Evolutionary conservation across 2,329 filamentous ascomycete species (phyloP).

Genomic region (Calonectria pseudoreteaudii): DNA sequence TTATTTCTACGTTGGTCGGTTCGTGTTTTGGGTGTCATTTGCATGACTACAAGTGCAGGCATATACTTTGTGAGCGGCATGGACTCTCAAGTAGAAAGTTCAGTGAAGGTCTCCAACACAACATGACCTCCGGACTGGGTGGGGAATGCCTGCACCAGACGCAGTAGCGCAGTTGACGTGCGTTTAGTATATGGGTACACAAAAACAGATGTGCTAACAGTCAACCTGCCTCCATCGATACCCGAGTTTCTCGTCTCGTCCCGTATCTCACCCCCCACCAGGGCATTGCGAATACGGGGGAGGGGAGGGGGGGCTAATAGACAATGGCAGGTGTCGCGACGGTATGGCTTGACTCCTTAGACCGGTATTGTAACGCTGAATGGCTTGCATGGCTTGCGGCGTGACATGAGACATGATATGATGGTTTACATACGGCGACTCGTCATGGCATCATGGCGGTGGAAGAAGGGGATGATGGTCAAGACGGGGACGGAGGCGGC

Average conservation of each 20-base stretch:
- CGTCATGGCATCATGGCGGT: conserved; percentile 5
- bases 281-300: not conserved
- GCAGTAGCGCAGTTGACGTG: conserved; percentile 32
- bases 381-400: not conserved
- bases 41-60: not conserved
- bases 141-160: conserved; percentile 22
- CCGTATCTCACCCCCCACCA: not conserved
- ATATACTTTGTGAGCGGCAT: not conserved
- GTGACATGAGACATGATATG: conserved; percentile 5
- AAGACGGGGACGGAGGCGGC: conserved; percentile 7
- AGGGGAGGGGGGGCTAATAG: not conserved
- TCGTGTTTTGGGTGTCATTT: not conserved
- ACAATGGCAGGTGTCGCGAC: not conserved
- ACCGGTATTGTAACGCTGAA: not conserved
- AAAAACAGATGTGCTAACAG: not conserved
- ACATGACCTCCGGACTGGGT: conserved; percentile 14
- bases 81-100: not conserved
- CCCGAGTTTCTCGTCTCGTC: conserved; percentile 2
- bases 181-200: not conserved
- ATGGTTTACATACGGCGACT: not conserved
- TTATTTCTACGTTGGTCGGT: not conserved
- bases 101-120: conserved; percentile 24
- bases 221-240: not conserved
- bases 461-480: not conserved
- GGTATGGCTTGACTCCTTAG: not conserved